These are phyloP conservation scores for Candida orba DNA, from an alignment of 805 yeast genomes.

Conservation along the genomic window DNA sequence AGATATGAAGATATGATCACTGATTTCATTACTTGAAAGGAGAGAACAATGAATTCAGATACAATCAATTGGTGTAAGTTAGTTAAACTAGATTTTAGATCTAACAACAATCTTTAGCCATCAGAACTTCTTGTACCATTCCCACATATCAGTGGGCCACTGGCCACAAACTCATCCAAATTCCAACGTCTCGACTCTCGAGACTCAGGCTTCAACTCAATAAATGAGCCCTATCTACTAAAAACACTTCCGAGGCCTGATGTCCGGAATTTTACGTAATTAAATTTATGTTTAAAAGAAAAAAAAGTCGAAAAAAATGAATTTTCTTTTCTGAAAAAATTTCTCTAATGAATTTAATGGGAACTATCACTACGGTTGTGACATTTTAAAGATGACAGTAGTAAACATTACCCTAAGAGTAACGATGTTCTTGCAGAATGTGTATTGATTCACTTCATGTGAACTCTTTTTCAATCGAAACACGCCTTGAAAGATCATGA, in stretches of 20 bases:
- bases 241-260: too few species aligned
- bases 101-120: too few species aligned
- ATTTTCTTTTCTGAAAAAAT: background rate
- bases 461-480: slow-evolving; percentile 2
- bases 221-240: background rate
- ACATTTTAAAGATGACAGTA: slow-evolving; percentile 25
- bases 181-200: too few species aligned
- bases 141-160: too few species aligned
- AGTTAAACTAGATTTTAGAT: too few species aligned
- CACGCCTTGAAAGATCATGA: slow-evolving; percentile 4
- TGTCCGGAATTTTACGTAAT: background rate
- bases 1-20: too few species aligned
- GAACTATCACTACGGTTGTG: slow-evolving; percentile 41
- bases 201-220: background rate
- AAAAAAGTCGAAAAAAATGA: background rate
- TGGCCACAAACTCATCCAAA: too few species aligned
- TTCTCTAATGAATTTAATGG: slow-evolving; percentile 18
- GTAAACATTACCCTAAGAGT: slow-evolving; percentile 54
- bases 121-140: too few species aligned
- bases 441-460: slow-evolving; percentile 2
- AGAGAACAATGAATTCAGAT: too few species aligned
- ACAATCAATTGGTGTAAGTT: too few species aligned
- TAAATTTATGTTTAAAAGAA: background rate
- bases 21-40: too few species aligned
- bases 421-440: slow-evolving; percentile 18